A percentile compares a stretch with the other conserved stretches of the same genome.
Conservation (phyloP, 1,139 yeast species). For the Hemisphaericaspora lyxosophila region DNA sequence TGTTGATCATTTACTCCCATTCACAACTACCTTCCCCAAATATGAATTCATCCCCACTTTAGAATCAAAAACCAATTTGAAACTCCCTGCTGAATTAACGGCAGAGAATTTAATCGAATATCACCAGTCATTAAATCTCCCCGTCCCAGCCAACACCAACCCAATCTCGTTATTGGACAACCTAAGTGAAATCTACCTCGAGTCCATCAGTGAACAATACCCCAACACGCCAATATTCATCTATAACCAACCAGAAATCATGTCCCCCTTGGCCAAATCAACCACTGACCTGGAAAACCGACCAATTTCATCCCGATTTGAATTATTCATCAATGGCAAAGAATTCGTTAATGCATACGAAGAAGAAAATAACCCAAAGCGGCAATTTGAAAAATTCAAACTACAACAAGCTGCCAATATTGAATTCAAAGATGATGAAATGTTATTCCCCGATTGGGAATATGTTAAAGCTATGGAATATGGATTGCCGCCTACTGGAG, state of each 20-base stretch:
- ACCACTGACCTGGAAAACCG: conserved; percentile 28
- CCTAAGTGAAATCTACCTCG: conserved; percentile 62
- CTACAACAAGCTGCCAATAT: conserved; percentile 52
- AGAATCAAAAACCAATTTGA: conserved; percentile 43
- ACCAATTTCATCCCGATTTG: conserved; percentile 70
- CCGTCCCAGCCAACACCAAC: conserved; percentile 45
- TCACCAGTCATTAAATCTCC: conserved; percentile 26
- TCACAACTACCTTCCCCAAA: conserved; percentile 25
- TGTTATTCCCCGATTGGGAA: conserved; percentile 68
- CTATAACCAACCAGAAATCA: conserved; percentile 76
- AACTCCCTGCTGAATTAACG: conserved; percentile 40
- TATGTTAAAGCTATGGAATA: conserved; percentile 79
- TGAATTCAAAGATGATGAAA: conserved; percentile 57
- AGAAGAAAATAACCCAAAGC: conserved; percentile 86
- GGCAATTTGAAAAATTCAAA: conserved; percentile 61
- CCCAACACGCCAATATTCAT: conserved; percentile 62
- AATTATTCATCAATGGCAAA: conserved; percentile 72
- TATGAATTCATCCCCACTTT: conserved; percentile 64
- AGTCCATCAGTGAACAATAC: conserved; percentile 48
- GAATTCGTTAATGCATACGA: conserved; percentile 95
- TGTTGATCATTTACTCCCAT: conserved; percentile 18
- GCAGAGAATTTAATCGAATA: conserved; percentile 40
- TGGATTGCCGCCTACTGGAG: conserved; percentile 98
- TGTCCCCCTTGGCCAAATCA: conserved; percentile 89
- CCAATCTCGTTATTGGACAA: conserved; percentile 64